Conservation (phyloP, 768 basidiomycete genomes). For the Suillus lakei region DNA sequence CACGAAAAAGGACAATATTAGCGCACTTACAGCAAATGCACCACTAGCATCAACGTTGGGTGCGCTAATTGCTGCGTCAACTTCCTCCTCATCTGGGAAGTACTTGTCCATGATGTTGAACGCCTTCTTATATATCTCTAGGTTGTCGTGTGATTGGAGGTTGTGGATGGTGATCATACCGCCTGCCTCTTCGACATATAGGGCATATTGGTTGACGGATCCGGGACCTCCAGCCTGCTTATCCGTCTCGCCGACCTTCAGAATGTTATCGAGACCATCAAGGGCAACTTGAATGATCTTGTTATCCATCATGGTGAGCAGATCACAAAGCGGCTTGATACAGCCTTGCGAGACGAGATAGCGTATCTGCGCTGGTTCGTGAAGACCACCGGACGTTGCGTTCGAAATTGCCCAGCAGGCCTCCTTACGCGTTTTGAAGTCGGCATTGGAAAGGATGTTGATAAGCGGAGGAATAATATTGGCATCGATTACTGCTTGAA, state of each 20-base stretch:
- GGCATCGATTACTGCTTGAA: constrained; percentile 96
- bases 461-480: constrained; percentile 98
- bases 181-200: constrained; percentile 96
- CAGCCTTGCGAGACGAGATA: constrained; percentile 98
- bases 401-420: constrained; percentile 99
- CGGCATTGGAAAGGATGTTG: constrained; percentile 96
- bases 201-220: constrained; percentile 89
- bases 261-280: constrained; percentile 96
- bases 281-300: constrained; percentile 99
- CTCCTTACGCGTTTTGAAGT: constrained; percentile 99
- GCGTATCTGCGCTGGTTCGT: constrained; percentile 95
- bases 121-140: constrained; percentile 99
- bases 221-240: constrained; percentile 82
- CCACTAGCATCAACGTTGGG: constrained; percentile 76
- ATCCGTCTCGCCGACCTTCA: constrained; percentile 97
- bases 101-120: constrained; percentile 99
- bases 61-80: constrained; percentile 81
- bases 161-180: constrained; percentile 99
- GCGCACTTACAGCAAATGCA: constrained; percentile 67
- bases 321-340: constrained; percentile 97
- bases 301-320: constrained; percentile 98
- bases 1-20: constrained; percentile 6
- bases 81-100: constrained; percentile 97
- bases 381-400: constrained; percentile 96
- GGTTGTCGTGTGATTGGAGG: constrained; percentile 98